Evolutionary conservation across 495 filamentous ascomycete species (phyloP).

Genomic region (Aspergillus mulundensis): DNA sequence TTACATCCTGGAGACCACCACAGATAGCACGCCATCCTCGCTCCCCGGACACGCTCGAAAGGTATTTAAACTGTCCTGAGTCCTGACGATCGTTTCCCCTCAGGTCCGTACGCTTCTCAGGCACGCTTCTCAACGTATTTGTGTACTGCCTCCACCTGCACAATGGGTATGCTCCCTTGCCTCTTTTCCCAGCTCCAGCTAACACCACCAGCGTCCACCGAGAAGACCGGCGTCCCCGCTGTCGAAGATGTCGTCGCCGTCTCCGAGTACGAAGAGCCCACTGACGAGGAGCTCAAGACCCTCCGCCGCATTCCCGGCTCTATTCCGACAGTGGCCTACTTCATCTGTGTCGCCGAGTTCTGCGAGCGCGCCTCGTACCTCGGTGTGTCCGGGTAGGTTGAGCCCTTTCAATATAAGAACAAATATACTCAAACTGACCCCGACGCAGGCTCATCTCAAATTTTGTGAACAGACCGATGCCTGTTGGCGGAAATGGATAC

Average conservation of each 20-base stretch:
- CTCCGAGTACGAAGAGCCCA: slow-evolving; percentile 30
- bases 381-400: slow-evolving; percentile 47
- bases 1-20: background rate
- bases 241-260: background rate
- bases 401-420: no score
- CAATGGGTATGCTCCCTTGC: background rate
- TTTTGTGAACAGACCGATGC: slow-evolving; percentile 52
- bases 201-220: background rate
- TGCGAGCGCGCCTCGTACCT: slow-evolving; percentile 58
- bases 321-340: slow-evolving; percentile 44
- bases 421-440: no score
- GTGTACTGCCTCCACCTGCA: no score
- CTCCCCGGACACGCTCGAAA: no score
- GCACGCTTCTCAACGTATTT: background rate
- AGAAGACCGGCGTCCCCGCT: background rate
- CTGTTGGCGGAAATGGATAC: slow-evolving; percentile 56
- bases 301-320: slow-evolving; percentile 55
- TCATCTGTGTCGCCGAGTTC: slow-evolving; percentile 56
- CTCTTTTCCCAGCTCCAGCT: background rate
- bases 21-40: background rate
- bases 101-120: background rate
- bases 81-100: background rate
- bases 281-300: slow-evolving; percentile 51
- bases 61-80: no score
- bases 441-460: slow-evolving; percentile 61